Percentiles rank a stretch among this genome's conserved stretches.
Evolutionary conservation across 306 rosid genomes (phyloP).

Genomic region (Lupinus albus): DNA sequence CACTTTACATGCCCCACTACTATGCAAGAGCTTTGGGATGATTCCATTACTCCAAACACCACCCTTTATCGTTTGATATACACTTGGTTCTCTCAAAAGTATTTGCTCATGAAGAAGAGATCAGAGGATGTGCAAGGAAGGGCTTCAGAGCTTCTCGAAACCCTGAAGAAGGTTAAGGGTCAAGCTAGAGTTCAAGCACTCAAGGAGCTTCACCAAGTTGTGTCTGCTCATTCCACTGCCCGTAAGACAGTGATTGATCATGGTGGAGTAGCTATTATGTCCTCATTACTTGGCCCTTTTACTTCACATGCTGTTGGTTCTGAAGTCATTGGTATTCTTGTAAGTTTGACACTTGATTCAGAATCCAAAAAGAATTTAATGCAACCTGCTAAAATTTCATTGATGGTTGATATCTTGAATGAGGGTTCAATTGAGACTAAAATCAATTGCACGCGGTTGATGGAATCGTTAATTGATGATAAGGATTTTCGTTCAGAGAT

Average conservation of each 20-base stretch:
- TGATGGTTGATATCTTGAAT: slow-evolving; percentile 72
- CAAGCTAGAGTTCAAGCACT: slow-evolving; percentile 75
- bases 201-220: slow-evolving; percentile 68
- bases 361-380: slow-evolving; percentile 56
- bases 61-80: slow-evolving; percentile 61
- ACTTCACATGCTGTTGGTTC: slow-evolving; percentile 81
- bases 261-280: slow-evolving; percentile 65
- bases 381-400: slow-evolving; percentile 74
- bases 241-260: slow-evolving; percentile 57
- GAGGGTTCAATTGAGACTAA: slow-evolving; percentile 77
- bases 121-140: slow-evolving; percentile 80
- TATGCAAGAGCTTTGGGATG: slow-evolving; percentile 92
- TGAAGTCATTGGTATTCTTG: slow-evolving; percentile 69
- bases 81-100: slow-evolving; percentile 79
- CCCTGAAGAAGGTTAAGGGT: slow-evolving; percentile 71
- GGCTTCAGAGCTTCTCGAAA: slow-evolving; percentile 68
- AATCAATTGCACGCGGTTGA: slow-evolving; percentile 64
- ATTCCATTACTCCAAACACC: slow-evolving; percentile 67
- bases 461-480: slow-evolving; percentile 58
- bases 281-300: slow-evolving; percentile 67
- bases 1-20: slow-evolving; percentile 80
- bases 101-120: slow-evolving; percentile 67
- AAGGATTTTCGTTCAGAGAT: slow-evolving; percentile 60
- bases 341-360: slow-evolving; percentile 61
- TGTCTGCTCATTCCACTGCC: slow-evolving; percentile 60